These are phyloP conservation scores for Boletus sp. DNA, from an alignment of 768 basidiomycete genomes.

Conservation along the genomic window DNA sequence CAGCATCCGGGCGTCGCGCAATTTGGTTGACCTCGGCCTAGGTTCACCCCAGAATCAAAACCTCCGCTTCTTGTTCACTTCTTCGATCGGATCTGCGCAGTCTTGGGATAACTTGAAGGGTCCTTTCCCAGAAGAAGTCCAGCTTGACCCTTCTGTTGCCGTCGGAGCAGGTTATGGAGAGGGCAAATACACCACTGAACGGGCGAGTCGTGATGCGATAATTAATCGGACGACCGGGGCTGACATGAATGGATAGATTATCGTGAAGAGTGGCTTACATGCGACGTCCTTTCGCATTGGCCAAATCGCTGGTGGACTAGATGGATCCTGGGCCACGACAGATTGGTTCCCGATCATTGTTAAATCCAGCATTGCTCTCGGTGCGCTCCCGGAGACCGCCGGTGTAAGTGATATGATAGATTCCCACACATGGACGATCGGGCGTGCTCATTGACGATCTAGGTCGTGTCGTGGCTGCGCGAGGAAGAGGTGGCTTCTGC, in stretches of 20 bases:
- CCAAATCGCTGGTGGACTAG: conserved; percentile 40
- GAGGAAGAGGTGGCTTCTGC: conserved; percentile 36
- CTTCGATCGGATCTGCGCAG: conserved; percentile 36
- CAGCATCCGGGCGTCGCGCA: conserved; percentile 37
- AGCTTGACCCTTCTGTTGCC: conserved; percentile 32
- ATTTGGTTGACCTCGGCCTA: conserved; percentile 32
- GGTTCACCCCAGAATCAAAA: conserved; percentile 24
- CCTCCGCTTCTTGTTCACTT: conserved; percentile 39
- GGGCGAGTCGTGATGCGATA: conserved; percentile 20
- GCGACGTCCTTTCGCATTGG: conserved; percentile 42
- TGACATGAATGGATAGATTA: conserved; percentile 25
- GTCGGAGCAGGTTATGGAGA: conserved; percentile 45
- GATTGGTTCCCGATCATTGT: conserved; percentile 49
- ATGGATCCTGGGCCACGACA: conserved; percentile 41
- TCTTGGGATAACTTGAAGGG: conserved; percentile 28
- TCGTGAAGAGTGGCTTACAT: conserved; percentile 37
- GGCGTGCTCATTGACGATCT: background rate
- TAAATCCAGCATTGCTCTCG: conserved; percentile 30
- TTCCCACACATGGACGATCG: too few species aligned
- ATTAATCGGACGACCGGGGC: background rate
- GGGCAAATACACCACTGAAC: conserved; percentile 43
- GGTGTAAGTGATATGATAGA: conserved; percentile 30
- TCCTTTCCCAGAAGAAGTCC: conserved; percentile 35
- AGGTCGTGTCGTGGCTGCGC: conserved; percentile 44
- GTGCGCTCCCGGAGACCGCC: conserved; percentile 26